Percentiles rank a stretch among this genome's conserved stretches.
These are phyloP conservation scores for Biscogniauxia marginata DNA, from an alignment of 2,329 filamentous ascomycete genomes.

Conservation along the genomic window DNA sequence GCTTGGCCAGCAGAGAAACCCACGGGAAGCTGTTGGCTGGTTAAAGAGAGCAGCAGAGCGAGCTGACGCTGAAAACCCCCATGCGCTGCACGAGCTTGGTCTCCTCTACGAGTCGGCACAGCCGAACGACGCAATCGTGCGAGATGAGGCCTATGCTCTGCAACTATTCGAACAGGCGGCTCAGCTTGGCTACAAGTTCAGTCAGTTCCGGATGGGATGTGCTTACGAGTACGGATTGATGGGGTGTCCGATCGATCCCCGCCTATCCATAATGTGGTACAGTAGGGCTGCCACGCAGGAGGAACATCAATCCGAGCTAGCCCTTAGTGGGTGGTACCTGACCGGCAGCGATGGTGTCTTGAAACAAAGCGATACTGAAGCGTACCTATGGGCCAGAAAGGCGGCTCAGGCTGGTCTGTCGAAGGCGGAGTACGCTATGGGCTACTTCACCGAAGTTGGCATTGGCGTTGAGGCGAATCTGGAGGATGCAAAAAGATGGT, in stretches of 20 bases:
- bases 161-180: constrained; percentile 82
- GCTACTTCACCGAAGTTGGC: constrained; percentile 93
- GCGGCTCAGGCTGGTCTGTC: constrained; percentile 82
- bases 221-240: constrained; percentile 88
- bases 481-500: constrained; percentile 97
- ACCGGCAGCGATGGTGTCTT: constrained; percentile 87
- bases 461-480: constrained; percentile 84
- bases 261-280: constrained; percentile 91
- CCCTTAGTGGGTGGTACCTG: constrained; percentile 88
- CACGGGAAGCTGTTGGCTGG: constrained; percentile 86
- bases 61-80: constrained; percentile 86
- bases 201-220: constrained; percentile 83
- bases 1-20: constrained; percentile 80
- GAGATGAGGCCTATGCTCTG: constrained; percentile 80
- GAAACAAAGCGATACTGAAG: constrained; percentile 90
- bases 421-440: constrained; percentile 98
- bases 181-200: constrained; percentile 90
- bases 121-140: constrained; percentile 69
- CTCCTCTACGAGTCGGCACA: constrained; percentile 63
- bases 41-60: constrained; percentile 88
- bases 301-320: constrained; percentile 88
- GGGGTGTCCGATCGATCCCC: constrained; percentile 77
- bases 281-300: constrained; percentile 86
- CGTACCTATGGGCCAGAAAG: constrained; percentile 95
- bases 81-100: constrained; percentile 87